A percentile compares a stretch with the other conserved stretches of the same genome.
These are phyloP conservation scores for Paraglomus brasilianum DNA, from an alignment of 192 early-diverging fungal species.

Conservation along the genomic window DNA sequence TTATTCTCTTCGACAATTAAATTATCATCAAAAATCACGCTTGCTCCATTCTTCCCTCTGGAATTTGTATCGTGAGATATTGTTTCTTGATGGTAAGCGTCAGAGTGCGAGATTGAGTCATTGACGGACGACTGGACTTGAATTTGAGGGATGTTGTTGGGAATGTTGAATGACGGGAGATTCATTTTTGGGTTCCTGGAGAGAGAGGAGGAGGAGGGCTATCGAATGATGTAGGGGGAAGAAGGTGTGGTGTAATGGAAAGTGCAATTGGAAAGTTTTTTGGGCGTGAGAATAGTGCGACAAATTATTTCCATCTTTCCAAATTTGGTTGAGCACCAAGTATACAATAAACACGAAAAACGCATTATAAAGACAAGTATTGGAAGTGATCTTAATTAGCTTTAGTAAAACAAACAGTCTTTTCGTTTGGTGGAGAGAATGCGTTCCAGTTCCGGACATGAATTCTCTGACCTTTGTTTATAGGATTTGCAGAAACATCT, in stretches of 20 bases:
- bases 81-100: conserved; percentile 34
- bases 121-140: conserved; percentile 34
- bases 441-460: background rate
- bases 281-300: background rate
- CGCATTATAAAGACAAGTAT: background rate
- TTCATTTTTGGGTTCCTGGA: conserved; percentile 29
- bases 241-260: background rate
- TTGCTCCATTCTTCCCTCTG: conserved; percentile 29
- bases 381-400: background rate
- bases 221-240: background rate
- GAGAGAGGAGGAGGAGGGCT: background rate
- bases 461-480: background rate
- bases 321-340: background rate
- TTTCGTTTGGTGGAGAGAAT: background rate
- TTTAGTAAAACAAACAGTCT: background rate
- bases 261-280: background rate
- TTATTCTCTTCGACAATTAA: background rate
- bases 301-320: background rate
- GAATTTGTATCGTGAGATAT: conserved; percentile 32
- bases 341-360: background rate
- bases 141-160: conserved; percentile 36
- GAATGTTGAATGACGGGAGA: conserved; percentile 37
- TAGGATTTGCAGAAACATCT: background rate
- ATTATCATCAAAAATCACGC: conserved; percentile 34
- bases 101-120: conserved; percentile 34